Evolutionary conservation across 1,284 basidiomycete species (phyloP).

Genomic region (Ganoderma meredithae): DNA sequence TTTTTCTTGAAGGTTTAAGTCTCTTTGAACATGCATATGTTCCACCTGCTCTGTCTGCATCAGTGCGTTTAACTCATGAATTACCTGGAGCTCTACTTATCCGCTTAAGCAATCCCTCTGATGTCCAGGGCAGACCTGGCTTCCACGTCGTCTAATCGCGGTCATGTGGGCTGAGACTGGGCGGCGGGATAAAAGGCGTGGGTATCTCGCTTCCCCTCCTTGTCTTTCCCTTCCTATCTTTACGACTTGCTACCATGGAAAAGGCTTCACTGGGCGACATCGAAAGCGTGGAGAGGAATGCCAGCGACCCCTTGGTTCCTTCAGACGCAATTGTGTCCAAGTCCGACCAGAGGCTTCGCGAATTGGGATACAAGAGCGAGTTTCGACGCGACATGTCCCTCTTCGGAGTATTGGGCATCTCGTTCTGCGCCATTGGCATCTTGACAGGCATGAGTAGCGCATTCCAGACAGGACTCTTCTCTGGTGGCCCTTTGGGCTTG

Average conservation of each 20-base stretch:
- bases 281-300: constrained; percentile 13
- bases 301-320: constrained; percentile 1
- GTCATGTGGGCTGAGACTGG: constrained; percentile 4
- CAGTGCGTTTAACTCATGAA: too few species aligned
- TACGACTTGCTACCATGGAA: constrained; percentile 18
- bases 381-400: constrained; percentile 66
- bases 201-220: not conserved
- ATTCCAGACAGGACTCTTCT: constrained; percentile 66
- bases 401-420: constrained; percentile 67
- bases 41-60: not conserved
- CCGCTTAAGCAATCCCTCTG: constrained; percentile 1
- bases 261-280: constrained; percentile 26
- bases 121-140: not conserved
- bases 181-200: constrained; percentile 9
- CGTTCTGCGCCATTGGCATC: constrained; percentile 67
- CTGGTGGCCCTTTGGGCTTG: constrained; percentile 63
- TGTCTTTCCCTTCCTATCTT: not conserved
- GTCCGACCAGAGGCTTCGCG: constrained; percentile 57
- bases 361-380: constrained; percentile 62
- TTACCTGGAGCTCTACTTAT: not conserved
- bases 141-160: not conserved
- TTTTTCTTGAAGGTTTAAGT: not conserved
- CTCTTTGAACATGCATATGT: not conserved
- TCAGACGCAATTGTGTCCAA: constrained; percentile 10
- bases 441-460: constrained; percentile 64